Percentiles rank a stretch among this genome's conserved stretches.
phyloP scores from a whole-genome alignment of 140 eudicot species.

The Ambrosia hybrid region DNA sequence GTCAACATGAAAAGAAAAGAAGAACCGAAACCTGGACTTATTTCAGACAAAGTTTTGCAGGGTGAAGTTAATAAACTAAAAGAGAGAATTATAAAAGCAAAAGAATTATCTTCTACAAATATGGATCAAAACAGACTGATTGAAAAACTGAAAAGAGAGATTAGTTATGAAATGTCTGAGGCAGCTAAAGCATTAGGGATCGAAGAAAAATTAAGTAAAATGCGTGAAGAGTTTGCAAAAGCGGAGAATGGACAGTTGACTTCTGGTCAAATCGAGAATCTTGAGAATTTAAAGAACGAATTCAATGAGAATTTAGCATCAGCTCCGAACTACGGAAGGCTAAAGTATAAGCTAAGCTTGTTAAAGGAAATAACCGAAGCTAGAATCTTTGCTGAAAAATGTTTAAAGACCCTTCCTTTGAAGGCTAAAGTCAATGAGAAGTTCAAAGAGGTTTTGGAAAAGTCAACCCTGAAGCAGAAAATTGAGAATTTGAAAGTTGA shows the following conservation, averaged over 20 bases:
- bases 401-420: conserved; percentile 39
- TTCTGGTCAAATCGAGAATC: conserved; percentile 43
- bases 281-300: conserved; percentile 52
- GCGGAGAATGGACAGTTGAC: conserved; percentile 44
- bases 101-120: conserved; percentile 49
- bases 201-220: conserved; percentile 42
- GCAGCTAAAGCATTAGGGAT: conserved; percentile 71
- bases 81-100: conserved; percentile 48
- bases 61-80: conserved; percentile 63
- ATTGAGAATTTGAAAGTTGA: conserved; percentile 47
- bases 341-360: conserved; percentile 58
- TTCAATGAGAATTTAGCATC: conserved; percentile 43
- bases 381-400: conserved; percentile 41
- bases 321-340: conserved; percentile 65
- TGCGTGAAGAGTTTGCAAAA: conserved; percentile 55
- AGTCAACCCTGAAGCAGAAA: conserved; percentile 41
- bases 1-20: conserved; percentile 57
- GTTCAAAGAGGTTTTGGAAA: conserved; percentile 35
- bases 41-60: conserved; percentile 52
- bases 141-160: conserved; percentile 48
- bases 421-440: conserved; percentile 37
- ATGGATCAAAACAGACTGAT: conserved; percentile 53
- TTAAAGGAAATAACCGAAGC: conserved; percentile 61
- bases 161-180: conserved; percentile 55
- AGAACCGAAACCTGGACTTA: conserved; percentile 48